These are phyloP conservation scores for Penicillium sp. DNA, from an alignment of 2,329 filamentous ascomycete genomes.

Conservation along the genomic window DNA sequence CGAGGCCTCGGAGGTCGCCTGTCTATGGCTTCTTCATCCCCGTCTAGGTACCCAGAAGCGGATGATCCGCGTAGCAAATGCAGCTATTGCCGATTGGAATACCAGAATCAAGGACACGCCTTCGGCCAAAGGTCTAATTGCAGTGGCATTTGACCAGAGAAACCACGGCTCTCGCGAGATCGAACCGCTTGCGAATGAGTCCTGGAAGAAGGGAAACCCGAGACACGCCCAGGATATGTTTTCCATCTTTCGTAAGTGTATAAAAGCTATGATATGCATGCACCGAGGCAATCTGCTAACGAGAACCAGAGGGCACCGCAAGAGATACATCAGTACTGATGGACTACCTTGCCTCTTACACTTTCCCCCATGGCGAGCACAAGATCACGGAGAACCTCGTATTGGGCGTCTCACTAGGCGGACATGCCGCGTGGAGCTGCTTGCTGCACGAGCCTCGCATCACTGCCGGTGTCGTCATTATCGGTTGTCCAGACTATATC, in stretches of 20 bases:
- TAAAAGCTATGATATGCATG: neutral
- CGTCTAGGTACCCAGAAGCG: slow-evolving; percentile 68
- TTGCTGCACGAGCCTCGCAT: slow-evolving; percentile 77
- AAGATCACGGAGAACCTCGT: slow-evolving; percentile 66
- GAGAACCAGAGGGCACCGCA: slow-evolving; percentile 61
- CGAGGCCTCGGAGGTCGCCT: slow-evolving; percentile 61
- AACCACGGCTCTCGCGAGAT: slow-evolving; percentile 82
- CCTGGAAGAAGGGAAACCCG: slow-evolving; percentile 77
- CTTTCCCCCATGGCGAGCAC: slow-evolving; percentile 58
- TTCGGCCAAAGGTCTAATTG: slow-evolving; percentile 65
- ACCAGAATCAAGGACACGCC: slow-evolving; percentile 36
- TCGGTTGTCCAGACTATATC: slow-evolving; percentile 88
- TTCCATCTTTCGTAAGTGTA: slow-evolving; percentile 63
- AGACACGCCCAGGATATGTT: slow-evolving; percentile 93
- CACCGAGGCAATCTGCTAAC: neutral
- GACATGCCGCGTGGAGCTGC: slow-evolving; percentile 83
- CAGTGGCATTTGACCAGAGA: slow-evolving; percentile 84
- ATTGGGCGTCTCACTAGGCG: slow-evolving; percentile 82
- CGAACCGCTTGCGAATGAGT: slow-evolving; percentile 67
- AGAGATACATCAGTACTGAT: slow-evolving; percentile 75
- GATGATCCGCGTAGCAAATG: slow-evolving; percentile 75
- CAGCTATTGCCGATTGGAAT: slow-evolving; percentile 70
- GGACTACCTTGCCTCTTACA: slow-evolving; percentile 73
- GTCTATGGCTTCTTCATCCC: slow-evolving; percentile 90
- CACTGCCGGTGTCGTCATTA: slow-evolving; percentile 73